Percentiles rank a stretch among this genome's conserved stretches.
phyloP scores from a whole-genome alignment of 495 filamentous ascomycete genomes.

The Neurospora sp. region DNA sequence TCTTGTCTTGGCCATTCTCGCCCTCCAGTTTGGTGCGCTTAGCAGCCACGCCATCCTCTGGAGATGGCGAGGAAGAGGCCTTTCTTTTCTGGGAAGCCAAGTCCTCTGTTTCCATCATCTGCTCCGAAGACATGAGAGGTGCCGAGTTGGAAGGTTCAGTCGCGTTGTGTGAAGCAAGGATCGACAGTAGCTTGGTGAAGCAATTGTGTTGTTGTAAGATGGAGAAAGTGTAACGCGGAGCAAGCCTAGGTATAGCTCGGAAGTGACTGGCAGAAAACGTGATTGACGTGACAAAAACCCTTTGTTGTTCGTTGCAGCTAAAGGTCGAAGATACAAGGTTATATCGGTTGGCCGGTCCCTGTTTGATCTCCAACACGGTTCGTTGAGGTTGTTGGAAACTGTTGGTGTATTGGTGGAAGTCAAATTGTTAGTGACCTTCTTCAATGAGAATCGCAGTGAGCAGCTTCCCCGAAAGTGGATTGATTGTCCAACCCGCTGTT shows the following conservation, averaged over 20 bases:
- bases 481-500: not conserved
- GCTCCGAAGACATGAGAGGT: not conserved
- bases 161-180: not conserved
- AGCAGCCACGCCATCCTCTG: slow-evolving; percentile 2
- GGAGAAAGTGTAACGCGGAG: not conserved
- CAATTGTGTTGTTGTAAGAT: not conserved
- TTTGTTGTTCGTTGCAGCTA: not conserved
- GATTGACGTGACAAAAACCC: not conserved
- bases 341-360: not conserved
- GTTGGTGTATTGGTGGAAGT: not conserved
- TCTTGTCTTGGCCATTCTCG: slow-evolving; percentile 6
- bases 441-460: not conserved
- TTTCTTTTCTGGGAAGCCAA: slow-evolving; percentile 13
- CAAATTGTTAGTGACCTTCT: not conserved
- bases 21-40: slow-evolving; percentile 16
- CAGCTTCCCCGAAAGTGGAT: not conserved
- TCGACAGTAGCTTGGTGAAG: not conserved
- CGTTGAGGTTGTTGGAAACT: not conserved
- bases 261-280: not conserved
- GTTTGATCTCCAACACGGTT: not conserved
- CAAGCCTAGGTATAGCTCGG: not conserved
- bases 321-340: not conserved
- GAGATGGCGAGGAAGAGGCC: slow-evolving; percentile 9
- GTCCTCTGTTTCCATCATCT: not conserved
- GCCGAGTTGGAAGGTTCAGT: not conserved